phyloP scores from a whole-genome alignment of 345 rosid genomes.

The Brassica juncea region DNA sequence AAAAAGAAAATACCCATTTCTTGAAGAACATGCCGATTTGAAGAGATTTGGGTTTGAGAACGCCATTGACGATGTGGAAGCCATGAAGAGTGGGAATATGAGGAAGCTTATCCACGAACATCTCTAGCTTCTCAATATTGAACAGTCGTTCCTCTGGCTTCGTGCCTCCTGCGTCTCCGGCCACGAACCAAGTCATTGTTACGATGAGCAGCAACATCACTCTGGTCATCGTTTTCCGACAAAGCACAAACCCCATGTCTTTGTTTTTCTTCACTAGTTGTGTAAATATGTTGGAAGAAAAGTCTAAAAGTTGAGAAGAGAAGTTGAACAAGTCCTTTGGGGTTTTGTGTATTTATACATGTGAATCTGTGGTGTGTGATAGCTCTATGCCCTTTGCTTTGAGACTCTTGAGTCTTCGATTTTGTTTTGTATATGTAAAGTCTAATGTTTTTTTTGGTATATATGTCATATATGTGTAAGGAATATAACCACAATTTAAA shows the following conservation, averaged over 20 bases:
- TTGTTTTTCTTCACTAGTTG: not conserved
- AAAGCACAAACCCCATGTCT: conserved; percentile 13
- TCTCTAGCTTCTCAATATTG: conserved; percentile 46
- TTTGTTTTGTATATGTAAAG: conserved; percentile 10
- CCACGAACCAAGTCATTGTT: conserved; percentile 23
- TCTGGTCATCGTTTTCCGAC: conserved; percentile 6
- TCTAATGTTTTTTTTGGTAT: not conserved
- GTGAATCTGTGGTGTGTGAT: conserved; percentile 21
- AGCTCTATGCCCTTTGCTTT: conserved; percentile 11
- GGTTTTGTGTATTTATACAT: conserved; percentile 30
- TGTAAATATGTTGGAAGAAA: conserved; percentile 13
- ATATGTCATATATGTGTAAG: conserved; percentile 2
- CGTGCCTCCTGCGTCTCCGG: conserved; percentile 38
- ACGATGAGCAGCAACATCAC: conserved; percentile 18
- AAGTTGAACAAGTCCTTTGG: conserved; percentile 27
- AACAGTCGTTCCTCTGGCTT: conserved; percentile 40
- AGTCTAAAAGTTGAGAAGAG: conserved; percentile 26
- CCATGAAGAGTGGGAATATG: conserved; percentile 65
- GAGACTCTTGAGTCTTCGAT: conserved; percentile 1
- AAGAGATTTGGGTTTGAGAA: conserved; percentile 49
- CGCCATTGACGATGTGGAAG: conserved; percentile 44
- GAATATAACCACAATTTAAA: conserved; percentile 13
- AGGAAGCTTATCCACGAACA: conserved; percentile 79
- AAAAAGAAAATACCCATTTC: conserved; percentile 55
- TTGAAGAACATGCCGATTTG: conserved; percentile 77